A percentile compares a stretch with the other conserved stretches of the same genome.
These are phyloP conservation scores for Jacaranda mimosifolia DNA, from an alignment of 257 asterid genomes.

Conservation along the genomic window DNA sequence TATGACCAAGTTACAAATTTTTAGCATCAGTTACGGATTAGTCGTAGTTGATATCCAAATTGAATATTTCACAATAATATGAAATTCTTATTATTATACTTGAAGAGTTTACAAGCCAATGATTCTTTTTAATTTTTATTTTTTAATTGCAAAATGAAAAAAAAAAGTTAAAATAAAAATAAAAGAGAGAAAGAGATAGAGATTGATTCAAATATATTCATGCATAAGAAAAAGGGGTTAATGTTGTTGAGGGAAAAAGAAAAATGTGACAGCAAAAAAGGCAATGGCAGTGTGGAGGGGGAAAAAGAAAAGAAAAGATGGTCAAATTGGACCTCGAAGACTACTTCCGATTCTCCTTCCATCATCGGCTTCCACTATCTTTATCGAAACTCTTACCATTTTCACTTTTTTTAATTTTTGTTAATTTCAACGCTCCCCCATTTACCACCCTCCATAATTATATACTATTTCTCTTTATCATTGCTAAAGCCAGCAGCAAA, in stretches of 20 bases:
- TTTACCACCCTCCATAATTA: neutral
- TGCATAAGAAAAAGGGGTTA: slow-evolving; percentile 29
- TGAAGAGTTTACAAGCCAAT: no score
- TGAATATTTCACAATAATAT: no score
- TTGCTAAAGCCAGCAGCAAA: no score
- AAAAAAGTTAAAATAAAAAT: no score
- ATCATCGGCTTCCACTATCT: slow-evolving; percentile 55
- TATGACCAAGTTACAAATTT: no score
- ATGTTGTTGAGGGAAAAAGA: slow-evolving; percentile 39
- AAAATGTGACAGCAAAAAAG: slow-evolving; percentile 85
- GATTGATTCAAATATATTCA: neutral
- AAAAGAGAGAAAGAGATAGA: no score
- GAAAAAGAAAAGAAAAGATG: slow-evolving; percentile 79
- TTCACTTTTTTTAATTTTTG: slow-evolving; percentile 48
- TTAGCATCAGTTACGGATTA: no score
- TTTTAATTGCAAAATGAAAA: no score
- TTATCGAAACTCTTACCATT: slow-evolving; percentile 78
- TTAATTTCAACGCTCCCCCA: slow-evolving; percentile 37
- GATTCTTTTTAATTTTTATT: no score
- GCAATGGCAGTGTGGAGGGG: slow-evolving; percentile 47
- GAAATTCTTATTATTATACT: no score
- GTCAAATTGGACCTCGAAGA: slow-evolving; percentile 97
- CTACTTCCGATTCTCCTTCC: slow-evolving; percentile 60
- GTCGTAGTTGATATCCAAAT: no score
- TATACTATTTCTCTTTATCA: no score